phyloP scores from a whole-genome alignment of 257 asterid genomes.

The Solanum chaucha region DNA sequence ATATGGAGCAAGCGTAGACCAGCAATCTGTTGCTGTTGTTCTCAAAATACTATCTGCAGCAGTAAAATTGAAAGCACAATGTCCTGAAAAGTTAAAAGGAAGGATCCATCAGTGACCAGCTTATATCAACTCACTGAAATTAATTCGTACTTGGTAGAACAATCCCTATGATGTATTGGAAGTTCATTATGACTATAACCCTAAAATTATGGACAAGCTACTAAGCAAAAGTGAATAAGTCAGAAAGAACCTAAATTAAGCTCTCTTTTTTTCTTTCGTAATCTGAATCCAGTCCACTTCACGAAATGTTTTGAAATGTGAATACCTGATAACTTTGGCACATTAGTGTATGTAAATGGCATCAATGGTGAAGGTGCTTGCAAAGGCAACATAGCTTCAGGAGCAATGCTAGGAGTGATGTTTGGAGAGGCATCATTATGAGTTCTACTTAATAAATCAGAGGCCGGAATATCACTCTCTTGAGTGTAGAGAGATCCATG shows the following conservation, averaged over 20 bases:
- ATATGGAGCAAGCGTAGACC: constrained; percentile 28
- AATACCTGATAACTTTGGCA: constrained; percentile 26
- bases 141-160: background rate
- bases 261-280: background rate
- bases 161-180: background rate
- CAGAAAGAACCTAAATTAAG: background rate
- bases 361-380: constrained; percentile 19
- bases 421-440: background rate
- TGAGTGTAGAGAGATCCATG: background rate
- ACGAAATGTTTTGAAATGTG: background rate
- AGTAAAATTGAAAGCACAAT: constrained; percentile 15
- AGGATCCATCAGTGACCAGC: background rate
- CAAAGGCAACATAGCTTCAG: background rate
- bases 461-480: background rate
- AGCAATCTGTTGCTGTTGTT: constrained; percentile 21
- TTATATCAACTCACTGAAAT: background rate
- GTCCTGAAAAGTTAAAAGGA: constrained; percentile 8
- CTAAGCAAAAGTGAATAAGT: background rate
- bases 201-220: background rate
- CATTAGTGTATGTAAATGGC: constrained; percentile 12
- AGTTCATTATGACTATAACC: background rate
- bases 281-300: background rate
- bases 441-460: background rate
- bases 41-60: constrained; percentile 10
- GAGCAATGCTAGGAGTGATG: constrained; percentile 9